Evolutionary conservation across 768 basidiomycete genomes (phyloP), one percentile per base, ranked within the genome.

Genomic region (Rhodotorula sphaerocarpa): DNA sequence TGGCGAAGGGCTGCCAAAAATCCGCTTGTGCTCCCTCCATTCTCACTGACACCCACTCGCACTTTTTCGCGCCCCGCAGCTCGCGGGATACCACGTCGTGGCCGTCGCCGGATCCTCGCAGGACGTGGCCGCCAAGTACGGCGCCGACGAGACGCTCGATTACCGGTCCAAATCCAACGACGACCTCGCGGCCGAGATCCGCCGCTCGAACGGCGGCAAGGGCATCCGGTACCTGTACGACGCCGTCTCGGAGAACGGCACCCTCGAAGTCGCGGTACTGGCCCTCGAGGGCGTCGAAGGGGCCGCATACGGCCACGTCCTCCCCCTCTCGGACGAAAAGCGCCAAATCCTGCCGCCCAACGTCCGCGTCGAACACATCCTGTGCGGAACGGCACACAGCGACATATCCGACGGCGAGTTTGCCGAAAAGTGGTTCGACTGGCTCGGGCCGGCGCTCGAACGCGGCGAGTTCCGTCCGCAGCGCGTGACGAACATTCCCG

Each of bases 131-230:
- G 36, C 48, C 27, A 18, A 52, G 5, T 64, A 70, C 50, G 72
- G 72, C 34, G 68, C 65, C 7, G 70, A 72, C 58, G 63, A 59
- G 18, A 33, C 72, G 3, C 50, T 72, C 53, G 71, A 72, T 50
- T 71, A 73, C 61, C 62, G 72, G 41, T 9, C 21, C 44, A 63
- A 62, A 48, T 48, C 57, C 21, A 1, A 23, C 27, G 48, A 59
- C 7, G 55, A 65, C 7, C 50, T 70, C 41, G 57, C 55, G 18
- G 11, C 39, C 16, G 70, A 42, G 11, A 67, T 72, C 23, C 25
- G 31, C 9, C 51, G 54, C 9, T 56, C 48, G 4, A 33, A 53
- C 18, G 58, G 59, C 20, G 7, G 44, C 21, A 45, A 63, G 44
- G 59, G 59, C 23, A 34, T 51, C 34, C 14, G 4, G 34, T 57